Evolutionary conservation across 2,329 filamentous ascomycete genomes (phyloP).

Genomic region (Chalara sp.): DNA sequence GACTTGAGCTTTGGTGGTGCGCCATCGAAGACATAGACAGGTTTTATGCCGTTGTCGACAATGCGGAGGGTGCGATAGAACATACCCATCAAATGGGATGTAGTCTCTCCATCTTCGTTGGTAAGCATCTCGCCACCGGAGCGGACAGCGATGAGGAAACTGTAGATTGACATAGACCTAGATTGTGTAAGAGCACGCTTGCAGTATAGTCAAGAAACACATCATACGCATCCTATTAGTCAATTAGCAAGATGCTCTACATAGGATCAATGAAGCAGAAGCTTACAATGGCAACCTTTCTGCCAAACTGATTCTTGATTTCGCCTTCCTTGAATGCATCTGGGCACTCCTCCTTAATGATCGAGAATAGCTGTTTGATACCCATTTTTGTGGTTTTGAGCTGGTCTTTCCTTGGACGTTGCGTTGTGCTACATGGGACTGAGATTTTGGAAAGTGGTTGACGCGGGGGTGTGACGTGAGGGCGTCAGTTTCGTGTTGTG

Average conservation of each 20-base stretch:
- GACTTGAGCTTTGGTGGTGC: constrained; percentile 96
- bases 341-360: constrained; percentile 90
- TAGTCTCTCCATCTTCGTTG: constrained; percentile 92
- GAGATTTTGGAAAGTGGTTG: no score
- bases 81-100: constrained; percentile 97
- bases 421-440: no score
- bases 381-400: constrained; percentile 38
- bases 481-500: no score
- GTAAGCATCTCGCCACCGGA: constrained; percentile 95
- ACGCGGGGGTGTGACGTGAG: no score
- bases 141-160: constrained; percentile 94
- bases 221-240: constrained; percentile 48
- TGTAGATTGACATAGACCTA: constrained; percentile 98
- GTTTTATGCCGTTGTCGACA: constrained; percentile 98
- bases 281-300: constrained; percentile 93
- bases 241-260: background rate
- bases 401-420: no score
- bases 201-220: background rate
- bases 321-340: constrained; percentile 93
- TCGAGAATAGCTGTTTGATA: constrained; percentile 68
- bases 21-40: constrained; percentile 95
- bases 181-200: background rate
- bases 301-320: constrained; percentile 98
- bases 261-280: background rate
- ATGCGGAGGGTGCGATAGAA: constrained; percentile 98